Conservation (phyloP, 164 flowering plant species). For the Umbellularia californica region DNA sequence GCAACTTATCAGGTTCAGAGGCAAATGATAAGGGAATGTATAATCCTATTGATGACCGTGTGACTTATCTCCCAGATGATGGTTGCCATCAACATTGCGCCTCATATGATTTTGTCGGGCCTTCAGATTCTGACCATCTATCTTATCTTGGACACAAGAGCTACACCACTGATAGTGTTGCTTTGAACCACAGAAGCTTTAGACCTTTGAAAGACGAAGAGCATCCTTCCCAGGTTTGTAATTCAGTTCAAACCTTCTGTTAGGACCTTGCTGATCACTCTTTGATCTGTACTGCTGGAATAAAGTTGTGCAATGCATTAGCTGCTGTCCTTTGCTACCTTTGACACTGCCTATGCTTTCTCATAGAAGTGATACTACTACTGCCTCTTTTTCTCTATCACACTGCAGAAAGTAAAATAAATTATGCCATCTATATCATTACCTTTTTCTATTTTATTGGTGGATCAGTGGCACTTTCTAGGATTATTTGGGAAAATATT, state of each 20-base stretch:
- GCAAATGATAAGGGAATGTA: constrained; percentile 19
- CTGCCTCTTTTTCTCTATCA: not conserved
- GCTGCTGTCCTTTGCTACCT: not conserved
- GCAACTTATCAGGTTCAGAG: constrained; percentile 22
- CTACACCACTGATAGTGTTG: constrained; percentile 11
- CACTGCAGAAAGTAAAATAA: not conserved
- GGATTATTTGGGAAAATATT: not conserved
- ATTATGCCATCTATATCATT: not conserved
- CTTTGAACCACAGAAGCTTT: constrained; percentile 16
- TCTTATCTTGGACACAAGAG: constrained; percentile 20
- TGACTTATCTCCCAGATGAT: constrained; percentile 9
- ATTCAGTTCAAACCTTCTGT: not conserved
- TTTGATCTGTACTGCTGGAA: not conserved
- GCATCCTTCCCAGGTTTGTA: constrained; percentile 22
- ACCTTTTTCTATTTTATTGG: not conserved
- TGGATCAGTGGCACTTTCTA: not conserved
- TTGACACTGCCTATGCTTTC: not conserved
- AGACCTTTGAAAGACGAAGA: constrained; percentile 9
- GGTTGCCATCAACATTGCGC: not conserved
- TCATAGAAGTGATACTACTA: not conserved
- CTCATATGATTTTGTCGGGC: constrained; percentile 23
- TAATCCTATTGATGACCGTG: constrained; percentile 18
- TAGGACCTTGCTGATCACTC: not conserved
- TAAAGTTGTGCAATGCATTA: not conserved
- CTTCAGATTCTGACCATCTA: constrained; percentile 13